Percentiles rank a stretch among this genome's conserved stretches.
phyloP scores from a whole-genome alignment of 805 yeast genomes.

The Ogataea allantospora region DNA sequence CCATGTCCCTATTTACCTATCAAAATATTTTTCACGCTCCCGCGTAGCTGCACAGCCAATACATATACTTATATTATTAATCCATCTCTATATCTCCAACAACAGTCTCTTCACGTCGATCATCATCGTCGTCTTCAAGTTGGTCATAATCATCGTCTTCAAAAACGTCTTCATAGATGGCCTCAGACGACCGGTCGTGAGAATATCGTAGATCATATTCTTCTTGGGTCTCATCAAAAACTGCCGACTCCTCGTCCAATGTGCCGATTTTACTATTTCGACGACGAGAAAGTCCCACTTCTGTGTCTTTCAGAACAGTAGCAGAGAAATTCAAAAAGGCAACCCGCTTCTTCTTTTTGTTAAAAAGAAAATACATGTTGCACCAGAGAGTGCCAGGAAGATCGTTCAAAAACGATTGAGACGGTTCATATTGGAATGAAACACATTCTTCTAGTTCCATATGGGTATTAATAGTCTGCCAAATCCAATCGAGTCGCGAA shows the following conservation, averaged over 20 bases:
- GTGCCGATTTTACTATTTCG: conserved; percentile 34
- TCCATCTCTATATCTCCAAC: conserved; percentile 41
- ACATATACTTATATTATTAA: conserved; percentile 1
- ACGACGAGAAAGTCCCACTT: conserved; percentile 33
- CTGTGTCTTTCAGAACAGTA: conserved; percentile 26
- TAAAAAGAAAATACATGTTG: conserved; percentile 86
- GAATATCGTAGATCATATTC: conserved; percentile 37
- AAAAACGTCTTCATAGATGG: conserved; percentile 35
- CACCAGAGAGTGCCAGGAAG: conserved; percentile 63
- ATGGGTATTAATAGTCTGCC: conserved; percentile 85
- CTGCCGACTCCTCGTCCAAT: conserved; percentile 30
- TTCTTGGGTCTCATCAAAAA: conserved; percentile 32
- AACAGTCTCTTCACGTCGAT: conserved; percentile 33
- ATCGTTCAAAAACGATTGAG: conserved; percentile 67
- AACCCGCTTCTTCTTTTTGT: conserved; percentile 88
- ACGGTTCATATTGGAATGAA: conserved; percentile 61
- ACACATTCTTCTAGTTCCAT: conserved; percentile 69
- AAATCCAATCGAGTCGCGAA: conserved; percentile 60
- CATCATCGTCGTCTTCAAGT: conserved; percentile 36
- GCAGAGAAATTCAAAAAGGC: conserved; percentile 78
- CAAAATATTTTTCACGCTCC: not conserved
- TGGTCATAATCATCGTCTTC: conserved; percentile 36
- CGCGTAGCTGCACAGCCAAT: conserved; percentile 6
- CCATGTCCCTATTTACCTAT: conserved; percentile 14
- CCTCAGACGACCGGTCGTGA: conserved; percentile 21